Percentiles rank a stretch among this genome's conserved stretches.
Evolutionary conservation across 805 yeast species (phyloP).

Genomic region (Pichia cabralensis): DNA sequence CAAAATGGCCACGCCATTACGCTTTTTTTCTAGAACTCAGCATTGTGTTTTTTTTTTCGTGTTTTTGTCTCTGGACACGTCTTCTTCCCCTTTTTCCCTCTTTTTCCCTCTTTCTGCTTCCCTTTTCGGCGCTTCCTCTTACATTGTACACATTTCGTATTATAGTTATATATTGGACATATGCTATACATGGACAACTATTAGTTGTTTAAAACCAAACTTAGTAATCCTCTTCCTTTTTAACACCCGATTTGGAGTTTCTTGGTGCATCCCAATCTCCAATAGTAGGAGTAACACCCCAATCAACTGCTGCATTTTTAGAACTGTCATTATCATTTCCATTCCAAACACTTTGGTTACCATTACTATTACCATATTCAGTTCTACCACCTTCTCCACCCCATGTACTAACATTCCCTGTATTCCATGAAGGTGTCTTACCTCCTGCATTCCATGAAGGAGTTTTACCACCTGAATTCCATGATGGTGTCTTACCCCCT

Average conservation of each 20-base stretch:
- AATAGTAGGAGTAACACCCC: slow-evolving; percentile 36
- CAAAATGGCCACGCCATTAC: no score
- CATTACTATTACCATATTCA: slow-evolving; percentile 20
- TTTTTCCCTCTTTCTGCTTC: no score
- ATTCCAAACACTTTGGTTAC: slow-evolving; percentile 11
- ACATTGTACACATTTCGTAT: no score
- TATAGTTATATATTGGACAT: no score
- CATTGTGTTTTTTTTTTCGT: no score
- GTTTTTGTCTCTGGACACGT: no score
- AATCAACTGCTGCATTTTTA: slow-evolving; percentile 21
- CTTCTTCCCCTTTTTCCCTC: no score
- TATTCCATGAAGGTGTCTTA: slow-evolving; percentile 38
- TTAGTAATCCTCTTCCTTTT: slow-evolving; percentile 18
- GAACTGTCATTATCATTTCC: slow-evolving; percentile 7
- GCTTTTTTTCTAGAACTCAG: no score
- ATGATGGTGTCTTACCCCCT: slow-evolving; percentile 10
- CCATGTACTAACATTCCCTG: slow-evolving; percentile 30
- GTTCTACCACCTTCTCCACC: slow-evolving; percentile 24
- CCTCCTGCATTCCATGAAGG: slow-evolving; percentile 39
- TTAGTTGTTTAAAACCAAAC: no score
- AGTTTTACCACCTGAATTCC: slow-evolving; percentile 34
- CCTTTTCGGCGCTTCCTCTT: no score
- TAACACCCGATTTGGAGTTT: slow-evolving; percentile 31
- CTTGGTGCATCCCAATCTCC: slow-evolving; percentile 39
- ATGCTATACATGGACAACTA: no score